Percentiles rank a stretch among this genome's conserved stretches.
These are phyloP conservation scores for Boehmeria nivea DNA, from an alignment of 306 rosid genomes.

Conservation along the genomic window DNA sequence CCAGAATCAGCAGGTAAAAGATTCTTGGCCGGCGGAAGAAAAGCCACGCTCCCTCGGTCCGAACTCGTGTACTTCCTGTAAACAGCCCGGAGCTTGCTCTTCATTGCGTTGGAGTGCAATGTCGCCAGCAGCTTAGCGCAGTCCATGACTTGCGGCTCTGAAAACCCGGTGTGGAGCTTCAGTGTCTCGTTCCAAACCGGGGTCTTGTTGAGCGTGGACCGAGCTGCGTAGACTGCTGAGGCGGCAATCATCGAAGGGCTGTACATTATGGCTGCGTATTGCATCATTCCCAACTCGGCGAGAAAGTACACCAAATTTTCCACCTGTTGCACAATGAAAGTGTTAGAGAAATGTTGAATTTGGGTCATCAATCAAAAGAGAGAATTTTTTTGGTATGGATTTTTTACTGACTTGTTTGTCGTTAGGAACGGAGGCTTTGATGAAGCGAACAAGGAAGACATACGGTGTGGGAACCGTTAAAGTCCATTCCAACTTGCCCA, in stretches of 20 bases:
- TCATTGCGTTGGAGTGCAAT: constrained; percentile 37
- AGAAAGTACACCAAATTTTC: constrained; percentile 62
- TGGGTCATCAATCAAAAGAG: no score
- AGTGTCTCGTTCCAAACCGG: constrained; percentile 79
- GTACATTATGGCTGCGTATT: constrained; percentile 47
- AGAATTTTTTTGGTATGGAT: neutral
- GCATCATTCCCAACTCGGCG: constrained; percentile 68
- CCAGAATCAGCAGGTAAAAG: constrained; percentile 29
- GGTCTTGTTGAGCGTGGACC: constrained; percentile 57
- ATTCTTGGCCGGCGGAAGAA: constrained; percentile 52
- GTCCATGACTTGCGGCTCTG: constrained; percentile 63
- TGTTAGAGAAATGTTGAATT: neutral
- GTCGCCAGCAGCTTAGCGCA: constrained; percentile 57
- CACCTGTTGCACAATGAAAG: constrained; percentile 26
- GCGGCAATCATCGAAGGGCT: constrained; percentile 91
- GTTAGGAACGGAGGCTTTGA: constrained; percentile 58
- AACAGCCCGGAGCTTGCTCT: constrained; percentile 52
- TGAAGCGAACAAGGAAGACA: constrained; percentile 77
- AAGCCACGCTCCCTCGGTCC: constrained; percentile 55
- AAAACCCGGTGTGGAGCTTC: constrained; percentile 55
- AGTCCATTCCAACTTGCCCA: constrained; percentile 78
- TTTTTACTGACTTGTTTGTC: constrained; percentile 31
- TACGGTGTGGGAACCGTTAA: constrained; percentile 80
- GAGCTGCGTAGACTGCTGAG: constrained; percentile 75
- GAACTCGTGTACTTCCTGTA: constrained; percentile 46